Evolutionary conservation across 768 basidiomycete genomes (phyloP).

Genomic region (Sistotremastrum suecicum): DNA sequence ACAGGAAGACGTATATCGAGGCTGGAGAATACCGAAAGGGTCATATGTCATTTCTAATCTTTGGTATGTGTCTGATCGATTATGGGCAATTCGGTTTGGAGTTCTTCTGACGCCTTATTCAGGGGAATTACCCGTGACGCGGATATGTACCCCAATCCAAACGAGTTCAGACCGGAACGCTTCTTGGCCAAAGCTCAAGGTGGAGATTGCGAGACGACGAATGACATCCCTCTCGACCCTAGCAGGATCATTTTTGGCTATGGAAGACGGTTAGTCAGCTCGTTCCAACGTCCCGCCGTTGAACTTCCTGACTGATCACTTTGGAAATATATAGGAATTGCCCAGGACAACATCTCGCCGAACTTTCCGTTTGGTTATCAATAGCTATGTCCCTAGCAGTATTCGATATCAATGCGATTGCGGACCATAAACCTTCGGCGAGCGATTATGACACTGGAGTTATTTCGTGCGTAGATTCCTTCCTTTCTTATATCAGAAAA

Average conservation of each 20-base stretch:
- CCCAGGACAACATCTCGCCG: slow-evolving; percentile 30
- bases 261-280: neutral
- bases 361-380: slow-evolving; percentile 23
- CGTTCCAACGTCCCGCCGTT: too few relatives aligned
- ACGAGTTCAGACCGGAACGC: slow-evolving; percentile 20
- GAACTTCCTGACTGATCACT: neutral
- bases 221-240: neutral
- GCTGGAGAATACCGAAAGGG: slow-evolving; percentile 9
- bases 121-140: slow-evolving; percentile 21
- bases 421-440: neutral
- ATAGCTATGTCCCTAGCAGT: slow-evolving; percentile 21
- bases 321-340: slow-evolving; percentile 13
- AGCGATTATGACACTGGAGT: neutral
- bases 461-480: too few relatives aligned
- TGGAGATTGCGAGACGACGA: too few relatives aligned
- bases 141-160: slow-evolving; percentile 18
- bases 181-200: slow-evolving; percentile 5
- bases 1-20: slow-evolving; percentile 8
- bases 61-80: slow-evolving; percentile 6
- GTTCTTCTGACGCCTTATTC: slow-evolving; percentile 4
- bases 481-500: too few relatives aligned
- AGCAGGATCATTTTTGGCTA: neutral
- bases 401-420: slow-evolving; percentile 19
- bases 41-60: slow-evolving; percentile 9
- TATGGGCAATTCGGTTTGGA: slow-evolving; percentile 9